phyloP scores from a whole-genome alignment of 1,284 basidiomycete genomes.

The Cutaneotrichosporon sp. region DNA sequence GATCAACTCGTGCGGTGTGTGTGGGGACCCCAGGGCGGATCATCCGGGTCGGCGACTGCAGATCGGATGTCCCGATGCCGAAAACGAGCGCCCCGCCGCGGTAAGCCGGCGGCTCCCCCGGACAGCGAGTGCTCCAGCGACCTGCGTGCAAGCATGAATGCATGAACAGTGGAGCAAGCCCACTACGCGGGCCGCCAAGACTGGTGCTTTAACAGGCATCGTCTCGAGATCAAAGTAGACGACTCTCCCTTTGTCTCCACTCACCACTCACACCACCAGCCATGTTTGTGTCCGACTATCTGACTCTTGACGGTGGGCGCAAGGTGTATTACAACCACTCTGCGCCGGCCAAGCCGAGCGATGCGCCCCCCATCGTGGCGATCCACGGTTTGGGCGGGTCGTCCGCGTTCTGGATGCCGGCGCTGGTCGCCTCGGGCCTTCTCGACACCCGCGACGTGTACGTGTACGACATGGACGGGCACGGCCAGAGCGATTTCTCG shows the following conservation, averaged over 20 bases:
- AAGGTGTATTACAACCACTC: conserved; percentile 15
- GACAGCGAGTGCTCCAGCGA: no score
- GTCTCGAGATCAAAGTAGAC: no score
- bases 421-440: conserved; percentile 14
- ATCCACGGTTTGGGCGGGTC: conserved; percentile 26
- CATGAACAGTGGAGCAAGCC: no score
- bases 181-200: no score
- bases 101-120: no score
- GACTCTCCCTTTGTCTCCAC: background rate
- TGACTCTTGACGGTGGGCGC: conserved; percentile 7
- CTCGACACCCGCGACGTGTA: conserved; percentile 16
- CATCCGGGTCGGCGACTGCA: no score
- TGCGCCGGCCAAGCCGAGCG: conserved; percentile 55
- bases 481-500: conserved; percentile 23
- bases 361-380: conserved; percentile 41
- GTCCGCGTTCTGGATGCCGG: conserved; percentile 46
- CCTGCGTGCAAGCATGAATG: no score
- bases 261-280: background rate
- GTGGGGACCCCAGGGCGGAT: no score
- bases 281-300: conserved; percentile 12
- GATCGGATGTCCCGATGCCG: no score
- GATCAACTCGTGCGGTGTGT: no score
- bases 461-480: conserved; percentile 30
- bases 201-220: no score
- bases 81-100: no score